These are phyloP conservation scores for Curvularia sp. DNA, from an alignment of 2,329 filamentous ascomycete species.

Conservation along the genomic window DNA sequence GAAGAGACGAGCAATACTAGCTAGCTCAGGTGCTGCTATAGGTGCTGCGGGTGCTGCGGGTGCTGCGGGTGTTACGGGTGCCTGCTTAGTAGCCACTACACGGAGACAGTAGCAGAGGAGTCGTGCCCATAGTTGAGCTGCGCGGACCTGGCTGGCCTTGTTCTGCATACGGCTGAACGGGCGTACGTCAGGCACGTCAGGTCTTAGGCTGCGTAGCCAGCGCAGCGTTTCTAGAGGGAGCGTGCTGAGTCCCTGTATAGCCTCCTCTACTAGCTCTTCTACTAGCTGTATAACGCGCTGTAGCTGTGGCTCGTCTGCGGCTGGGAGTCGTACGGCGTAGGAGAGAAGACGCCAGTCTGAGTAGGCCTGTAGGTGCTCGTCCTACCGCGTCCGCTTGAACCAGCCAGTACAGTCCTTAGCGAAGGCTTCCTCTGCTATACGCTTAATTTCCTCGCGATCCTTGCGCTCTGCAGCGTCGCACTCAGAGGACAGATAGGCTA, in stretches of 20 bases:
- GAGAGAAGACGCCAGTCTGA: slow-evolving; percentile 3
- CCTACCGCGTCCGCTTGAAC: slow-evolving; percentile 8
- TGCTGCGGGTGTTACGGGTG: background rate
- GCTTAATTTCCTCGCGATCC: background rate
- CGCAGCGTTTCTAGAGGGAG: background rate
- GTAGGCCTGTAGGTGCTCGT: slow-evolving; percentile 5
- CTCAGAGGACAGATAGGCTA: background rate
- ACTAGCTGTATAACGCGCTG: background rate
- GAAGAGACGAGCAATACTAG: background rate
- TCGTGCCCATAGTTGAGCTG: background rate
- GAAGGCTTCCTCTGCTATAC: slow-evolving; percentile 2
- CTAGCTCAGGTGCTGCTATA: background rate
- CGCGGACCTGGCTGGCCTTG: background rate
- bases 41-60: too few species aligned
- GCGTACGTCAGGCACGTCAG: background rate
- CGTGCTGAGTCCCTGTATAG: background rate
- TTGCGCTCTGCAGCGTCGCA: background rate
- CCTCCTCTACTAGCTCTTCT: slow-evolving; percentile 2
- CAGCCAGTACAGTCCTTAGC: slow-evolving; percentile 5
- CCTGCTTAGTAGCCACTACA: slow-evolving; percentile 3
- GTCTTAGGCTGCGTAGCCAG: background rate
- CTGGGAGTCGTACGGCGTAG: background rate
- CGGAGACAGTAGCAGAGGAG: slow-evolving; percentile 7
- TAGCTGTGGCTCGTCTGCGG: background rate
- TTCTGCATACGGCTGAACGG: slow-evolving; percentile 4